Conservation (phyloP, 306 rosid species). For the Cucurbita argyrosperma region DNA sequence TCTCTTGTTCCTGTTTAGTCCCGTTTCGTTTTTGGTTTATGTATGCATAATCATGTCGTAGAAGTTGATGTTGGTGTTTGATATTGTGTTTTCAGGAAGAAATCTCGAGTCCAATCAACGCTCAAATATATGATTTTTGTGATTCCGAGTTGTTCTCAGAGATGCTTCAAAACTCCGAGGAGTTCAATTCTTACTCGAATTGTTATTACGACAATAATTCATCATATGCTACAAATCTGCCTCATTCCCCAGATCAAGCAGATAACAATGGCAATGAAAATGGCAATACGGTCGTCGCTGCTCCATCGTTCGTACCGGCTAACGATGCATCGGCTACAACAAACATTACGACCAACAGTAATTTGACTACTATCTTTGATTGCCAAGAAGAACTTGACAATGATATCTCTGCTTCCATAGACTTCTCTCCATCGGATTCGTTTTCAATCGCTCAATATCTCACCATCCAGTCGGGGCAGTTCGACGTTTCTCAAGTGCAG, state of each 20-base stretch:
- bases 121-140: slow-evolving; percentile 51
- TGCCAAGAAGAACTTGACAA: slow-evolving; percentile 71
- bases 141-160: slow-evolving; percentile 65
- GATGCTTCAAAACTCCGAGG: slow-evolving; percentile 63
- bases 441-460: slow-evolving; percentile 38
- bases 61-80: slow-evolving; percentile 13
- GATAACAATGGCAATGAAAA: slow-evolving; percentile 28
- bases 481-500: slow-evolving; percentile 39
- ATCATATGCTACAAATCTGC: slow-evolving; percentile 32
- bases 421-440: slow-evolving; percentile 57
- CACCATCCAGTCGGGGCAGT: slow-evolving; percentile 35
- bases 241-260: slow-evolving; percentile 28
- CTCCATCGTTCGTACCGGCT: background rate
- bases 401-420: slow-evolving; percentile 82
- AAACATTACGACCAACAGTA: slow-evolving; percentile 18
- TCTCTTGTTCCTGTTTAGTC: background rate
- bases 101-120: slow-evolving; percentile 65
- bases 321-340: slow-evolving; percentile 9
- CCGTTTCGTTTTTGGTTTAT: background rate
- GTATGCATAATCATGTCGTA: background rate
- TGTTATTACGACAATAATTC: slow-evolving; percentile 64
- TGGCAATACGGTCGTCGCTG: background rate
- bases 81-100: slow-evolving; percentile 57
- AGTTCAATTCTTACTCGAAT: slow-evolving; percentile 67
- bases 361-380: slow-evolving; percentile 49